Evolutionary conservation across 371 early-diverging fungal species (phyloP).

Genomic region (Mycotypha africana): DNA sequence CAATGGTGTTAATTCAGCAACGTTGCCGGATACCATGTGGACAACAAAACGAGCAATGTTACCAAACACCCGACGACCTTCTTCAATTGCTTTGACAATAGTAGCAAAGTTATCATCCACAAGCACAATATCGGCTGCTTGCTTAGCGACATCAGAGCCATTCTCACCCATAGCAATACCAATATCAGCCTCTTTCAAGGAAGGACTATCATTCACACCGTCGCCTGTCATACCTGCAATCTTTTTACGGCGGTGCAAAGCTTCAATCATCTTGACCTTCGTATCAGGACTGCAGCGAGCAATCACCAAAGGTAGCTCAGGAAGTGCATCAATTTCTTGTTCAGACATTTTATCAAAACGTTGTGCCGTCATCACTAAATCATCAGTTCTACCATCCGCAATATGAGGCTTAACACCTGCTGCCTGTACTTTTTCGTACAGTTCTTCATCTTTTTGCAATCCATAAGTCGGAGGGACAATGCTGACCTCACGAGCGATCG

Average conservation of each 20-base stretch:
- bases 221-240: conserved; percentile 85
- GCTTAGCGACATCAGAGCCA: conserved; percentile 90
- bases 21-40: conserved; percentile 87
- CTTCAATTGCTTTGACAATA: conserved; percentile 76
- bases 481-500: conserved; percentile 89
- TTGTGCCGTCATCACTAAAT: conserved; percentile 78
- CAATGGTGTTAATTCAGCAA: conserved; percentile 65
- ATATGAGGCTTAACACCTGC: conserved; percentile 17
- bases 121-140: conserved; percentile 87
- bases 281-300: conserved; percentile 95
- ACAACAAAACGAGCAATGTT: conserved; percentile 92
- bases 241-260: conserved; percentile 78
- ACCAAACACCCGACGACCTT: conserved; percentile 84
- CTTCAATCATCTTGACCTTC: conserved; percentile 94
- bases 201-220: conserved; percentile 91
- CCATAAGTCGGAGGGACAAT: conserved; percentile 64
- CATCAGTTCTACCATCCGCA: conserved; percentile 13
- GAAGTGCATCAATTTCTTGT: conserved; percentile 70
- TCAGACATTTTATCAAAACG: conserved; percentile 82
- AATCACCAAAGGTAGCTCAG: conserved; percentile 86
- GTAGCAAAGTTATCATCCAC: conserved; percentile 86
- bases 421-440: conserved; percentile 5
- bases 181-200: conserved; percentile 87
- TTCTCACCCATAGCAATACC: conserved; percentile 92
- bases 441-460: conserved; percentile 7